Percentiles rank a stretch among this genome's conserved stretches.
phyloP scores from a whole-genome alignment of 1,284 basidiomycete species.

The Peniophora sp. region DNA sequence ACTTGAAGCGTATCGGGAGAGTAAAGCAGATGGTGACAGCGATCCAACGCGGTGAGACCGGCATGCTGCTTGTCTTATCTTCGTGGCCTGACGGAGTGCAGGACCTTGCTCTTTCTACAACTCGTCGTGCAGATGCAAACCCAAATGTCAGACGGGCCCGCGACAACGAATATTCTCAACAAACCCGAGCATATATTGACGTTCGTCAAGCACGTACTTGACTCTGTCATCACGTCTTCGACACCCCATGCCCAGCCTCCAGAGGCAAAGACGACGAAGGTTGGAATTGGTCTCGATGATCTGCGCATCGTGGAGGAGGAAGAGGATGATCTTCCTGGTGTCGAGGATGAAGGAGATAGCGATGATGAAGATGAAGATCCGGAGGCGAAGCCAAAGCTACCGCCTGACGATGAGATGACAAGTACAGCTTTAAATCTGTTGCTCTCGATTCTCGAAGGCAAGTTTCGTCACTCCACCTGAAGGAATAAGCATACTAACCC shows the following conservation, averaged over 20 bases:
- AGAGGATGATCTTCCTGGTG: conserved; percentile 19
- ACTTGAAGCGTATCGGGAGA: conserved; percentile 61
- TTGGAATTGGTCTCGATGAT: conserved; percentile 29
- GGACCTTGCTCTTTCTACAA: conserved; percentile 63
- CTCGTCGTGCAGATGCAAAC: conserved; percentile 75
- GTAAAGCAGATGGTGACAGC: conserved; percentile 30
- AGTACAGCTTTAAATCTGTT: conserved; percentile 74
- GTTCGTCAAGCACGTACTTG: conserved; percentile 72
- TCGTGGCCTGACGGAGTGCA: conserved; percentile 10
- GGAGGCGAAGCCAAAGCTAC: conserved; percentile 27
- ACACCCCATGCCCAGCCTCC: conserved; percentile 14
- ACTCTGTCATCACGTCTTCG: conserved; percentile 11
- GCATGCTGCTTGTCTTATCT: not conserved
- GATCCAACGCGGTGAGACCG: conserved; percentile 47
- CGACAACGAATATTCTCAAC: conserved; percentile 52
- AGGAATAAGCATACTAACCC: not conserved
- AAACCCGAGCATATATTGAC: conserved; percentile 66
- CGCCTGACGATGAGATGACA: conserved; percentile 56
- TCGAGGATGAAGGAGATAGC: conserved; percentile 35
- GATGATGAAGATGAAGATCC: conserved; percentile 45
- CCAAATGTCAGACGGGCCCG: conserved; percentile 43
- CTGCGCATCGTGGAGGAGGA: conserved; percentile 35
- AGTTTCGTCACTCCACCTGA: conserved; percentile 5
- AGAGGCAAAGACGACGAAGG: conserved; percentile 8
- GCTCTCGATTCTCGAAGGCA: conserved; percentile 79